phyloP scores from a whole-genome alignment of 2,329 filamentous ascomycete species.

The Paecilomyces fulvus region DNA sequence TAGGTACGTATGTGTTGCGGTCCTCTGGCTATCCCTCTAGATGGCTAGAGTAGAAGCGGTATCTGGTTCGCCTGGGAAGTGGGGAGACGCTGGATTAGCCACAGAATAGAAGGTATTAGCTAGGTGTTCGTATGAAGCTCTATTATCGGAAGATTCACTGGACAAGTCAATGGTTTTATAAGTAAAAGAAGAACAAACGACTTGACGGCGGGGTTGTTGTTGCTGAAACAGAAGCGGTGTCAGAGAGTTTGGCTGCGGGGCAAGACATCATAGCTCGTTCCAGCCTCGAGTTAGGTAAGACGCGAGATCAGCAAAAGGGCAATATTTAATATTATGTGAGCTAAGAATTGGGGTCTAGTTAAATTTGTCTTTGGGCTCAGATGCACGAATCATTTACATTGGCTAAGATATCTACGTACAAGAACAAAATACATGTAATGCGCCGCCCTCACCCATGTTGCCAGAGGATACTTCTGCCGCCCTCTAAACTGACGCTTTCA shows the following conservation, averaged over 20 bases:
- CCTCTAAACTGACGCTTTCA: conserved; percentile 34
- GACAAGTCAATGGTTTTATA: background rate
- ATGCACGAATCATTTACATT: background rate
- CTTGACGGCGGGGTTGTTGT: background rate
- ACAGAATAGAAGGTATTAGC: background rate
- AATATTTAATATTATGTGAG: background rate
- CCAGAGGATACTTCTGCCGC: conserved; percentile 31
- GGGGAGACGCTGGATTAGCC: background rate
- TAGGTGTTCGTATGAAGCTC: background rate
- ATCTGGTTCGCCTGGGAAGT: background rate
- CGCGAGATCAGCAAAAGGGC: background rate
- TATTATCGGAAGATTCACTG: background rate
- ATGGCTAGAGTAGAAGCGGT: background rate
- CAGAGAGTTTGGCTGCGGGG: background rate
- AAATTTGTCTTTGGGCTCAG: background rate
- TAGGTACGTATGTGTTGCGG: background rate
- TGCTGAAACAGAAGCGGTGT: background rate
- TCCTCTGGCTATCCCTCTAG: background rate
- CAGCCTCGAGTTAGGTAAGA: background rate
- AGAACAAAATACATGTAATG: background rate
- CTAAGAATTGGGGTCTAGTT: background rate
- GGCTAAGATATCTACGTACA: background rate
- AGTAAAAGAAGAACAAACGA: background rate
- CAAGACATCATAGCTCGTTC: background rate
- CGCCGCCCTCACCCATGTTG: conserved; percentile 31